Evolutionary conservation across 257 asterid species (phyloP), one percentile per base, ranked within the genome.

Genomic region (Solanum virginianum): DNA sequence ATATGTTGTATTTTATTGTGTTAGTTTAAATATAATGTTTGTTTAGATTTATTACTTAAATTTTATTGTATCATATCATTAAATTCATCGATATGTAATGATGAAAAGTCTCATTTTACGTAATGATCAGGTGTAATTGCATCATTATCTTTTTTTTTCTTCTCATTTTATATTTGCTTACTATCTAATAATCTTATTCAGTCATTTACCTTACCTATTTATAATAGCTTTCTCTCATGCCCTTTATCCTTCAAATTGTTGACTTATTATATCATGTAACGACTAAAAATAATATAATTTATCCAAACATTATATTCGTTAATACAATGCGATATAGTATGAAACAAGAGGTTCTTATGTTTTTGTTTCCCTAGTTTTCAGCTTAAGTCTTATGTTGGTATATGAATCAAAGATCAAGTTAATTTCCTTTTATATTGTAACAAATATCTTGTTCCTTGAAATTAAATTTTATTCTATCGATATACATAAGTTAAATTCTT

Each of bases 291-390:
- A 0, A 60, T n/a, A n/a, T 60, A 59, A 59, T n/a, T 0, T 1
- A 59, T 59, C n/a, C 0, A 0, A 59, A 59, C 0, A 0, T 59
- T n/a, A 24, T 60, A 59, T 60, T n/a, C 10, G 0, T 60, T 14
- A n/a, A 60, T 9, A 9, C 32, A 0, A 59, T n/a, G 10, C 29
- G n/a, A 10, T 36, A 36, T 36, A 36, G 0, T 36, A 36, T 36
- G 39, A 0, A 36, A 36, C 39, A 36, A 36, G 3, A 36, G 39
- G 39, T 0, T 4, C 5, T 36, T 36, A 36, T 36, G 39, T 36
- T 36, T 36, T 36, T 36, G 39, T 36, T 36, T 36, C 0, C 70
- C 10, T 63, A 22, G 5, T 62, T 62, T 62, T 22, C 8, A 22
- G 36, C 0, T 1, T 62, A 20, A 29, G 32, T 2, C 2, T n/a